A percentile compares a stretch with the other conserved stretches of the same genome.
Conservation (phyloP, 441 rosid species). For the Macaranga tanarius region DNA sequence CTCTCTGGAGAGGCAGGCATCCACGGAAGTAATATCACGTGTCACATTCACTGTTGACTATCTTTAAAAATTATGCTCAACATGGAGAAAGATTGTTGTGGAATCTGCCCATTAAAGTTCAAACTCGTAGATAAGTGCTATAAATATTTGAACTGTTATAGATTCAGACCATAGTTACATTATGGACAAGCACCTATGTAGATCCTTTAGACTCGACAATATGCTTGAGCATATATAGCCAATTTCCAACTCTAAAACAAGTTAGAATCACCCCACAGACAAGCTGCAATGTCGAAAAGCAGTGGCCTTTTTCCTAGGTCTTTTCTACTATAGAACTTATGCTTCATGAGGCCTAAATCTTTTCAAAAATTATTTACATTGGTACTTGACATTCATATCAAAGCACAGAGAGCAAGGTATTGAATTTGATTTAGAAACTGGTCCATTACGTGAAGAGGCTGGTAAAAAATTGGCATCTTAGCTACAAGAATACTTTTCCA, state of each 20-base stretch:
- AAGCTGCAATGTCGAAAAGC: neutral
- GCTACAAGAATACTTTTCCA: neutral
- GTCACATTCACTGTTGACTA: too few species aligned
- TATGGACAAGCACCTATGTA: too few species aligned
- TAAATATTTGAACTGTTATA: too few species aligned
- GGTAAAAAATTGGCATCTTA: neutral
- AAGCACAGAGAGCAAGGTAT: neutral
- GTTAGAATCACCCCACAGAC: neutral
- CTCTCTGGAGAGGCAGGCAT: neutral
- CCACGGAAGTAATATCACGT: neutral
- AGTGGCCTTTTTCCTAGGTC: neutral
- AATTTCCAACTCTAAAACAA: neutral
- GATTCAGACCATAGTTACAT: neutral
- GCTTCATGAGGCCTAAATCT: neutral
- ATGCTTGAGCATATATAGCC: neutral
- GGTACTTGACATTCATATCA: neutral
- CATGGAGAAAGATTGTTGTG: too few species aligned
- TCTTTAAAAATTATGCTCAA: too few species aligned
- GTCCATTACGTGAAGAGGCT: neutral
- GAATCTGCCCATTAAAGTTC: neutral
- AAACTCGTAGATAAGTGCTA: neutral
- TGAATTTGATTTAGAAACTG: neutral
- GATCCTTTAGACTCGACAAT: neutral
- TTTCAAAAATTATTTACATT: neutral
- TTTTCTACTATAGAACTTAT: neutral